Percentiles rank a stretch among this genome's conserved stretches.
These are phyloP conservation scores for Blastobotrys malaysiensis DNA, from an alignment of 1,139 yeast species.

Conservation along the genomic window DNA sequence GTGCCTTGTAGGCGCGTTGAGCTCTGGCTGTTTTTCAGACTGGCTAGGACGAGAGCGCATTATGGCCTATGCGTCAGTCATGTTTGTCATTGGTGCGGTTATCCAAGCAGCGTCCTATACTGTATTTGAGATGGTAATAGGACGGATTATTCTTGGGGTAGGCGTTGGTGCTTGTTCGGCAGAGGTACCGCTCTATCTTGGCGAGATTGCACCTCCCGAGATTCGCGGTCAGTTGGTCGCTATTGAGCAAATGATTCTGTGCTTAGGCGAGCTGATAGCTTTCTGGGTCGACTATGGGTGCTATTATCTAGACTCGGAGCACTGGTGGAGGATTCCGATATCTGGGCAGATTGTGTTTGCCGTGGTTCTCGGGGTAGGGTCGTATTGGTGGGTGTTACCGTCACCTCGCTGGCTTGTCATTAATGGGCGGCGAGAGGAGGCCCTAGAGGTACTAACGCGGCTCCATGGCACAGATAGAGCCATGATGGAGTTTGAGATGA, in stretches of 20 bases:
- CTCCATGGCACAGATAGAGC: conserved; percentile 16
- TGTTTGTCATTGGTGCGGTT: conserved; percentile 8
- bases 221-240: conserved; percentile 62
- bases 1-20: conserved; percentile 12
- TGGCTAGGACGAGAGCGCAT: conserved; percentile 9
- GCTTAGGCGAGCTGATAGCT: conserved; percentile 57
- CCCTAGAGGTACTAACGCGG: conserved; percentile 15
- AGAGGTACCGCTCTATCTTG: conserved; percentile 53
- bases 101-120: conserved; percentile 13
- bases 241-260: conserved; percentile 28
- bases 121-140: conserved; percentile 33
- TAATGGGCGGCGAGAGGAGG: conserved; percentile 33
- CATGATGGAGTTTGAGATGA: conserved; percentile 17
- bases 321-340: conserved; percentile 26
- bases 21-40: conserved; percentile 10
- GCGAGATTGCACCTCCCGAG: conserved; percentile 50
- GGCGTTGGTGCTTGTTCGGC: conserved; percentile 61
- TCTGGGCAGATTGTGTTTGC: conserved; percentile 28
- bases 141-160: conserved; percentile 53
- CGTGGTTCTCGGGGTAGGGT: conserved; percentile 16
- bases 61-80: conserved; percentile 8
- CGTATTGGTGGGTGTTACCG: conserved; percentile 14
- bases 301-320: conserved; percentile 41
- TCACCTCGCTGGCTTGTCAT: conserved; percentile 60
- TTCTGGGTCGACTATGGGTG: conserved; percentile 78